Percentiles rank a stretch among this genome's conserved stretches.
Conservation (phyloP, 2,329 filamentous ascomycete genomes). For the Aspergillus puulaauensis region DNA sequence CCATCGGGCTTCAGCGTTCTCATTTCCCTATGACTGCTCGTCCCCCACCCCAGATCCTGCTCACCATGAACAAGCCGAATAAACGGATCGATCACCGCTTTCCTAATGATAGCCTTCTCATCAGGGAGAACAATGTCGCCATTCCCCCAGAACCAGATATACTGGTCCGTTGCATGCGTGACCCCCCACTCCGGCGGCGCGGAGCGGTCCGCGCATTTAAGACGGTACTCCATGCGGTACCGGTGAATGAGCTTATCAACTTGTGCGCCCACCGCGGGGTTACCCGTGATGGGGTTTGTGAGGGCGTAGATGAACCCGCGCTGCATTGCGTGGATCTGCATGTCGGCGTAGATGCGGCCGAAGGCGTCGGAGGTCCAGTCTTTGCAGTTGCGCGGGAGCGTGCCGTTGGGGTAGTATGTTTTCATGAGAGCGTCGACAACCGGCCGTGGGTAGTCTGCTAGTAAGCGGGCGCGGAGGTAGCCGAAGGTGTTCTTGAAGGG, state of each 20-base stretch:
- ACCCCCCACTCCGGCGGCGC: slow-evolving; percentile 52
- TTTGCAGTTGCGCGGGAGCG: slow-evolving; percentile 39
- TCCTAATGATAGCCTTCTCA: slow-evolving; percentile 46
- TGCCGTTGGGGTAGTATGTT: slow-evolving; percentile 43
- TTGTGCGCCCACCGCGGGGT: slow-evolving; percentile 27
- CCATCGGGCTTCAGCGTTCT: slow-evolving; percentile 49
- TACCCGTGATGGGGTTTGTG: slow-evolving; percentile 18
- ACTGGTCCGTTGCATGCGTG: slow-evolving; percentile 55
- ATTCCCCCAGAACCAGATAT: slow-evolving; percentile 59
- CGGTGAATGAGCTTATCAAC: slow-evolving; percentile 49
- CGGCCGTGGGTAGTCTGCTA: slow-evolving; percentile 52
- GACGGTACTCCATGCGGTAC: slow-evolving; percentile 57
- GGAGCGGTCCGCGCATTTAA: slow-evolving; percentile 44
- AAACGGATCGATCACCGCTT: slow-evolving; percentile 31
- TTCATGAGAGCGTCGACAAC: slow-evolving; percentile 46
- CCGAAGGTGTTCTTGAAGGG: slow-evolving; percentile 42
- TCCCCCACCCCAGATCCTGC: slow-evolving; percentile 24
- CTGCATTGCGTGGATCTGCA: slow-evolving; percentile 56
- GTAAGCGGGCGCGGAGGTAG: slow-evolving; percentile 47
- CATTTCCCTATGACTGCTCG: slow-evolving; percentile 34
- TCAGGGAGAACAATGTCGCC: slow-evolving; percentile 39
- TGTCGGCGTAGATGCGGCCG: slow-evolving; percentile 56
- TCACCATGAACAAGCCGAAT: slow-evolving; percentile 27
- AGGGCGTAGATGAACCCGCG: slow-evolving; percentile 52
- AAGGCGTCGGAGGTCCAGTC: slow-evolving; percentile 53